These are phyloP conservation scores for Clarireedia paspali DNA, from an alignment of 2,329 filamentous ascomycete species.

Conservation along the genomic window DNA sequence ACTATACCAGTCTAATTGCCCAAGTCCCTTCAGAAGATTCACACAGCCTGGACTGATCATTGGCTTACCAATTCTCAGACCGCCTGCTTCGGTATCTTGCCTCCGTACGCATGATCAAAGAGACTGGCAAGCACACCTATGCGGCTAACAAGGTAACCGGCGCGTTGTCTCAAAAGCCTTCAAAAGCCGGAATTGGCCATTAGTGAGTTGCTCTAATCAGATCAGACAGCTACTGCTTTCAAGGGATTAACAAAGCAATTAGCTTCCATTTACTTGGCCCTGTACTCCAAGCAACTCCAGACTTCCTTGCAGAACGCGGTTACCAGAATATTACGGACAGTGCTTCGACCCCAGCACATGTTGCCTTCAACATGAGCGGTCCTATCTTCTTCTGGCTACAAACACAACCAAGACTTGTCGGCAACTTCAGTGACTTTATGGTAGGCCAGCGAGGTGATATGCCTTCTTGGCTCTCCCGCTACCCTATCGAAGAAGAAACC, in stretches of 20 bases:
- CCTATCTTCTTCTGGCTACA: constrained; percentile 9
- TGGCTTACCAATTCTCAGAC: background rate
- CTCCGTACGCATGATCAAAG: constrained; percentile 2
- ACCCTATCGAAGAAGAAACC: background rate
- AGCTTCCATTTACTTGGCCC: constrained; percentile 22
- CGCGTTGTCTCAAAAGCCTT: background rate
- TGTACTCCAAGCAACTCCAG: constrained; percentile 24
- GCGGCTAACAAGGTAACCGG: background rate
- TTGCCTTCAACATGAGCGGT: constrained; percentile 9
- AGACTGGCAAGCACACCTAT: constrained; percentile 2
- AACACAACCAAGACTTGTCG: constrained; percentile 1
- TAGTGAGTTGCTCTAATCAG: background rate
- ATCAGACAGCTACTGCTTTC: too few relatives aligned
- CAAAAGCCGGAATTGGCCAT: background rate
- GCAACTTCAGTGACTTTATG: constrained; percentile 10
- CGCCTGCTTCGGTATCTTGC: constrained; percentile 5
- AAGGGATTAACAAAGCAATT: too few relatives aligned
- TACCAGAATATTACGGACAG: constrained; percentile 9
- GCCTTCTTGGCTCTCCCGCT: constrained; percentile 16
- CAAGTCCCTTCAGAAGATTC: background rate
- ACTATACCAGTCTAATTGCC: background rate
- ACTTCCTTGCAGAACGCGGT: constrained; percentile 25
- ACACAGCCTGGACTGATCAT: too few relatives aligned
- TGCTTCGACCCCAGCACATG: constrained; percentile 2
- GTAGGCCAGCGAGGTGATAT: background rate